Base-by-base conservation (phyloP, 163 green algal genomes). In the Volvox carteri region DNA sequence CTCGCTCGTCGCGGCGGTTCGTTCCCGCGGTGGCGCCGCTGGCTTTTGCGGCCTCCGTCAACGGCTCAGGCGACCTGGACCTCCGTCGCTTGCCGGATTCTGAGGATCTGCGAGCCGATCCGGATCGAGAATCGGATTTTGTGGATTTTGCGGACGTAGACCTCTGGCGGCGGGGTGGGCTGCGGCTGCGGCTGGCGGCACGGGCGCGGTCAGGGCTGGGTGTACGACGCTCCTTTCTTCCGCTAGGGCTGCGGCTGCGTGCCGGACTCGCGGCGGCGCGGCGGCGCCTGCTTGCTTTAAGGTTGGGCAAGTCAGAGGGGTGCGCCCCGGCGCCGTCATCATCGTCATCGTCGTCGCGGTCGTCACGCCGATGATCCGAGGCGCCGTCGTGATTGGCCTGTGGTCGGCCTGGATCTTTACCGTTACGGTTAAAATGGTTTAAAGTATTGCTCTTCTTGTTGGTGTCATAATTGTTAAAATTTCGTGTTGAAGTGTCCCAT, bases 201-300 rank as follows among this genome's bases (percentile, higher is more conserved):
- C 62, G 62, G 62, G n/a, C n/a, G 62, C 62, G 7, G 3, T 73
- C 62, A 11, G 62, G 62, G n/a, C 62, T 73, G 62, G 62, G 4
- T 4, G n/a, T 33, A 7, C 23, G 62, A 73, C 3, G 16, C n/a
- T 28, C 41, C 28, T 79, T 46, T 37, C 58, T 46, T 37, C 54
- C 41, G 19, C 41, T 60, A 44, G 14, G 72, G 42, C 72, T 79
- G 41, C 39, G 75, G 50, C 75, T 84, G n/a, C 75, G 75, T 50
- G 68, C 44, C 35, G 75, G 30, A 9, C 42, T 25, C 74, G 62
- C 16, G 74, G 41, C 41, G 44, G 9, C n/a, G 28, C 25, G 41
- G 7, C n/a, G 74, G 25, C 33, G 44, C 8, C 74, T 23, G 3
- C 74, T 81, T 44, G 39, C 39, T 42, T 54, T 52, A 1, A 56